These are phyloP conservation scores for Monsonia emarginata DNA, from an alignment of 441 rosid genomes.

Conservation along the genomic window DNA sequence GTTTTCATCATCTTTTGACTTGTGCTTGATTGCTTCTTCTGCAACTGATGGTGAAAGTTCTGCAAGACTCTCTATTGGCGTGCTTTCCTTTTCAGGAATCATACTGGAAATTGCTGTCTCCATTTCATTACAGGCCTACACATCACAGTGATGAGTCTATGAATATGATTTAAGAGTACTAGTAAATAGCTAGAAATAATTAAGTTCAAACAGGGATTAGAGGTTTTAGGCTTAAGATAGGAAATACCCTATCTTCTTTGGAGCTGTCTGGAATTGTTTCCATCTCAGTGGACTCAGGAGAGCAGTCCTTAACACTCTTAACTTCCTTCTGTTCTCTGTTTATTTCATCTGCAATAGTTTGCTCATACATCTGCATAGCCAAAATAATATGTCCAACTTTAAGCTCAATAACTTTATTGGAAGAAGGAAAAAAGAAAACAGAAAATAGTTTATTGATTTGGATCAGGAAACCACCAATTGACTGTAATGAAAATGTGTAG, in stretches of 20 bases:
- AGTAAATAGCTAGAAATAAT: neutral
- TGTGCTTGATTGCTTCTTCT: slow-evolving; percentile 16
- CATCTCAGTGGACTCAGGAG: slow-evolving; percentile 3
- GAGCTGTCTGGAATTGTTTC: slow-evolving; percentile 7
- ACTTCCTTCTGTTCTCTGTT: slow-evolving; percentile 7
- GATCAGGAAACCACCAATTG: neutral
- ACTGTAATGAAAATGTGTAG: neutral
- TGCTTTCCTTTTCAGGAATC: slow-evolving; percentile 9
- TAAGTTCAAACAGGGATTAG: neutral
- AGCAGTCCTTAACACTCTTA: neutral
- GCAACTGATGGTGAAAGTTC: slow-evolving; percentile 11
- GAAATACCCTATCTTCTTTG: slow-evolving; percentile 14
- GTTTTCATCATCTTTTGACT: slow-evolving; percentile 19
- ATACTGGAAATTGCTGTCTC: slow-evolving; percentile 10
- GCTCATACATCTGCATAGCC: slow-evolving; percentile 14
- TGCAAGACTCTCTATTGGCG: slow-evolving; percentile 11
- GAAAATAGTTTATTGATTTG: neutral
- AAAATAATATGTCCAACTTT: neutral
- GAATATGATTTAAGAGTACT: neutral
- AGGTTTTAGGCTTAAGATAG: neutral
- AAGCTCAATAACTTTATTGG: neutral
- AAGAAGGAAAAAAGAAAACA: neutral
- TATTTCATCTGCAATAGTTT: slow-evolving; percentile 6
- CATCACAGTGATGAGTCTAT: neutral
- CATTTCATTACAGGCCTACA: slow-evolving; percentile 13